Percentiles rank a stretch among this genome's conserved stretches.
These are phyloP conservation scores for Komagataella pseudopastoris DNA, from an alignment of 805 yeast species.

Conservation along the genomic window DNA sequence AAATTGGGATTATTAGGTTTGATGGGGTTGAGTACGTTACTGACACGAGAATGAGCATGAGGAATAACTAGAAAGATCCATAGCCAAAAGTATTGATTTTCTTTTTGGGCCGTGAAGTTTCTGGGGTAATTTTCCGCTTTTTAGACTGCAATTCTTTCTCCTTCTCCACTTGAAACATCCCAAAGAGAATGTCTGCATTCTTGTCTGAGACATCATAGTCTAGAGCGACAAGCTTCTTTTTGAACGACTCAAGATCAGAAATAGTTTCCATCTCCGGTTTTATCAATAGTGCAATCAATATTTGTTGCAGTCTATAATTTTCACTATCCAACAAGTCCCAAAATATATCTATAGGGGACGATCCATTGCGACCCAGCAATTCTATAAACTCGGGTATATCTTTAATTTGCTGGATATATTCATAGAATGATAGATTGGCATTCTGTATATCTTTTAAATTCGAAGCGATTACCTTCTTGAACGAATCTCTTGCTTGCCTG, in stretches of 20 bases:
- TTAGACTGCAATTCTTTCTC: not conserved
- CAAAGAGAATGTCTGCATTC: not conserved
- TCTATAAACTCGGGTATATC: conserved; percentile 44
- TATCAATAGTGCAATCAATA: not conserved
- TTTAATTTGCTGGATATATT: conserved; percentile 34
- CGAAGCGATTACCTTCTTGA: conserved; percentile 27
- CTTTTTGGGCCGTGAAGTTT: not conserved
- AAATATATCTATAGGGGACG: conserved; percentile 63
- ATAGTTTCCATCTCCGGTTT: not conserved
- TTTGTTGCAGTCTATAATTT: conserved; percentile 17
- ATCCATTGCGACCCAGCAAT: conserved; percentile 65
- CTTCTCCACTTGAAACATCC: not conserved
- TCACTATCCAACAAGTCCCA: conserved; percentile 62
- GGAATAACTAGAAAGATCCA: conserved; percentile 1
- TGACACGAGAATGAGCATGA: conserved; percentile 33
- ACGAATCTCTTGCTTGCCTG: conserved; percentile 51
- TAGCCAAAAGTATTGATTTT: conserved; percentile 3
- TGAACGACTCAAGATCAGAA: not conserved
- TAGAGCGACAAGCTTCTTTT: not conserved
- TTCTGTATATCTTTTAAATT: conserved; percentile 20
- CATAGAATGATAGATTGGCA: conserved; percentile 47
- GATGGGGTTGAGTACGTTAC: conserved; percentile 55
- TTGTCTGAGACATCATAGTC: not conserved
- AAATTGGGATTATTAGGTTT: conserved; percentile 67
- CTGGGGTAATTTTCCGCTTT: not conserved